Conservation (phyloP, 2,329 filamentous ascomycete genomes). For the Coniochaeta pulveracea region DNA sequence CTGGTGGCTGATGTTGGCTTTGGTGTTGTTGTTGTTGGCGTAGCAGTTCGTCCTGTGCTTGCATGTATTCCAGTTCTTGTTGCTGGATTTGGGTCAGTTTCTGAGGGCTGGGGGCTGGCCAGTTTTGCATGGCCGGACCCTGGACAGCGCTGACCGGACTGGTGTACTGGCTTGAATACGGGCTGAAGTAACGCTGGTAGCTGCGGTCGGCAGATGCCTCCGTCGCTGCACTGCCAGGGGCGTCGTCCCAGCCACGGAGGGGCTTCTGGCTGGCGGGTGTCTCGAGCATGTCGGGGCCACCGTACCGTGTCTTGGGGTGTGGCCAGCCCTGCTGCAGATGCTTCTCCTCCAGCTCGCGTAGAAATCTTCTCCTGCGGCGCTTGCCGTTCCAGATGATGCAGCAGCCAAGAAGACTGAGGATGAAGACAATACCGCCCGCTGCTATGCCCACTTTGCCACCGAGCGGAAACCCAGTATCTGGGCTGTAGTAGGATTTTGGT, state of each 20-base stretch:
- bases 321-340: slow-evolving; percentile 29
- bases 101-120: slow-evolving; percentile 13
- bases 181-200: slow-evolving; percentile 41
- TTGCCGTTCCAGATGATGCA: slow-evolving; percentile 45
- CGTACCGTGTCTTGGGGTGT: slow-evolving; percentile 15
- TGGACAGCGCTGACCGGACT: slow-evolving; percentile 40
- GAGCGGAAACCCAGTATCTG: slow-evolving; percentile 34
- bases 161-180: slow-evolving; percentile 48
- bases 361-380: slow-evolving; percentile 38
- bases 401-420: slow-evolving; percentile 37
- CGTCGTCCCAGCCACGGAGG: slow-evolving; percentile 41
- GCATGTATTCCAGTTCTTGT: slow-evolving; percentile 9
- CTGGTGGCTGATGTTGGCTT: slow-evolving; percentile 9
- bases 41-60: slow-evolving; percentile 1
- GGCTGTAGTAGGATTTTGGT: slow-evolving; percentile 25
- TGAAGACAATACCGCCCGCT: slow-evolving; percentile 33
- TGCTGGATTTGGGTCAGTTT: slow-evolving; percentile 15
- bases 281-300: slow-evolving; percentile 29
- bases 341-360: slow-evolving; percentile 33
- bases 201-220: slow-evolving; percentile 16
- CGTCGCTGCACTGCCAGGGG: slow-evolving; percentile 30
- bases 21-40: slow-evolving; percentile 6
- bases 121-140: slow-evolving; percentile 7
- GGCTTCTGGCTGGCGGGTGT: slow-evolving; percentile 44
- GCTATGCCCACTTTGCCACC: slow-evolving; percentile 48